These are phyloP conservation scores for Triadica sebifera DNA, from an alignment of 345 rosid genomes.

Conservation along the genomic window DNA sequence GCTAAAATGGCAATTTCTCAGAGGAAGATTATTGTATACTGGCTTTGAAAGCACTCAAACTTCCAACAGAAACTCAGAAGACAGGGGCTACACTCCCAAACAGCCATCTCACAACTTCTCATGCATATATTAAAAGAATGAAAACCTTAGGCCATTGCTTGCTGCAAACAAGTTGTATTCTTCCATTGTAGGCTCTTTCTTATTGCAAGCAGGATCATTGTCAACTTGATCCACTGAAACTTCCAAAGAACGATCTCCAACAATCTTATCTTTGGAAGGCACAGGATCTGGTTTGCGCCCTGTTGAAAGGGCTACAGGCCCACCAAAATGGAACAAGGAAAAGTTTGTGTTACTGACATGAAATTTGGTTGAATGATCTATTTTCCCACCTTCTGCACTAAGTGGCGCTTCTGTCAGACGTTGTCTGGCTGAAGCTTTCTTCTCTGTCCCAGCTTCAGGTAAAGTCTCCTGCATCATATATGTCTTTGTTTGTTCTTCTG, in stretches of 20 bases:
- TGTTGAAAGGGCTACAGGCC: conserved; percentile 64
- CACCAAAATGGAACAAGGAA: conserved; percentile 89
- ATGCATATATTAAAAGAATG: conserved; percentile 45
- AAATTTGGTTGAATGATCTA: conserved; percentile 28
- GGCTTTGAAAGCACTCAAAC: conserved; percentile 34
- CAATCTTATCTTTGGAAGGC: conserved; percentile 40
- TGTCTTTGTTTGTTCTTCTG: conserved; percentile 38
- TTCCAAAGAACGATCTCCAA: conserved; percentile 46
- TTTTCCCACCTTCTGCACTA: conserved; percentile 32
- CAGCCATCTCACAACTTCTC: conserved; percentile 39
- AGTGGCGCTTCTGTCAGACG: conserved; percentile 28
- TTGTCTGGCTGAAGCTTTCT: conserved; percentile 24
- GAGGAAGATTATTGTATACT: conserved; percentile 43
- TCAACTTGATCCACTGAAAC: conserved; percentile 46
- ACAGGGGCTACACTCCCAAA: conserved; percentile 33
- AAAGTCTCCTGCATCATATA: conserved; percentile 21
- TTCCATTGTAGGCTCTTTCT: conserved; percentile 52
- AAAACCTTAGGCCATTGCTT: conserved; percentile 61
- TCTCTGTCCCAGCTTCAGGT: conserved; percentile 37
- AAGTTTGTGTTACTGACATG: conserved; percentile 42
- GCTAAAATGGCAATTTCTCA: conserved; percentile 35
- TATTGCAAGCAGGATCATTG: conserved; percentile 43
- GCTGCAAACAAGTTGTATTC: conserved; percentile 90
- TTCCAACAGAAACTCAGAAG: conserved; percentile 32
- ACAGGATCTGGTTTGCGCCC: conserved; percentile 41